These are phyloP conservation scores for Alnus glutinosa DNA, from an alignment of 306 rosid species.

Conservation along the genomic window DNA sequence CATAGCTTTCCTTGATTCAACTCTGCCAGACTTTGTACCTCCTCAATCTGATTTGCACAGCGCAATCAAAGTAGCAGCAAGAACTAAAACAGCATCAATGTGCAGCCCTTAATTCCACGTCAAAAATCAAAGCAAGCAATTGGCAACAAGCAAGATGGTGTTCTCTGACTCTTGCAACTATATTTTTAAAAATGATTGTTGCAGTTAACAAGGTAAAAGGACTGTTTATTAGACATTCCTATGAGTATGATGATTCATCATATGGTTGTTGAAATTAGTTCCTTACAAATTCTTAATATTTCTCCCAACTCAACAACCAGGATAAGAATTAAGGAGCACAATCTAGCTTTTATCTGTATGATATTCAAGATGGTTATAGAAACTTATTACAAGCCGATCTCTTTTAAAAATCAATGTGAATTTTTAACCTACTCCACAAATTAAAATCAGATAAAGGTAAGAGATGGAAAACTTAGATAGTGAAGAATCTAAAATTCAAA, in stretches of 20 bases:
- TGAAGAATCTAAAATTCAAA: not conserved
- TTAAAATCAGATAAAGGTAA: not conserved
- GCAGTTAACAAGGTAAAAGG: not conserved
- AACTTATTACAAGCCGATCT: not conserved
- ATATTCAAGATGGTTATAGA: too few species aligned
- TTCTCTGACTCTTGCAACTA: not conserved
- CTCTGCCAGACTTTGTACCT: not conserved
- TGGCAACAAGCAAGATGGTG: not conserved
- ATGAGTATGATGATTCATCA: not conserved
- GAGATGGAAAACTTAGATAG: not conserved
- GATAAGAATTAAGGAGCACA: not conserved
- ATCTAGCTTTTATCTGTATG: too few species aligned
- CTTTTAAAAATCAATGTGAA: not conserved
- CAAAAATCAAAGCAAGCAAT: not conserved
- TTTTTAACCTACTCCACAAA: not conserved
- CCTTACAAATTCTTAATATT: not conserved
- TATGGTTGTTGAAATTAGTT: not conserved
- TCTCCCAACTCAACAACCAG: not conserved
- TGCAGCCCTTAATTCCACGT: not conserved
- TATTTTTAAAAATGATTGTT: not conserved
- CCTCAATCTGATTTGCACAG: not conserved
- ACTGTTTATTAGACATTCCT: not conserved
- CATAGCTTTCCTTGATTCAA: not conserved
- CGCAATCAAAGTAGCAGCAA: not conserved
- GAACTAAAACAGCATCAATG: not conserved